Evolutionary conservation across 371 early-diverging fungal genomes (phyloP), one percentile per base, ranked within the genome.

Genomic region (Sporodiniella umbellata): DNA sequence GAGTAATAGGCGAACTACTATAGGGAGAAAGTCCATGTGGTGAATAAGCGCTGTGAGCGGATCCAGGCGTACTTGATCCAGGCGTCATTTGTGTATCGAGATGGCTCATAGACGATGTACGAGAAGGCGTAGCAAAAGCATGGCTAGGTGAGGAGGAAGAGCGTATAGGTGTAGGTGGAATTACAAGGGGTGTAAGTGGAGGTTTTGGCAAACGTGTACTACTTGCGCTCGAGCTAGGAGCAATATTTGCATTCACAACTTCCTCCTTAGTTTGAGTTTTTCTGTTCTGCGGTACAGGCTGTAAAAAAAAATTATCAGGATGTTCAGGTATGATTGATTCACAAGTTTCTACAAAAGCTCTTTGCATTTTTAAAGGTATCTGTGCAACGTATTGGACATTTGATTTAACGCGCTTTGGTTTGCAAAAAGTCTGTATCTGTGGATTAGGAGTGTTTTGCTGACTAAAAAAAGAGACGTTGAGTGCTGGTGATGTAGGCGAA

Each of bases 101-200:
- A 42, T 24, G 46, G n/a, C n/a, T 17, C 2, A 50, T 50, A 10
- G 63, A 63, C 6, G 63, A 63, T 4, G 58, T 23, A 12, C 63
- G 63, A 23, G 51, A 50, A 3, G 58, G 54, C 3, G 56, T 44
- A 25, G 49, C 30, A 14, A 42, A 33, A 2, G 42, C 25, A 7
- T 33, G 48, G 31, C 43, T 51, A 14, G 62, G 57, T 1, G 52
- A 54, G 19, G 54, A 51, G 28, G 48, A 45, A 2, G 53, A 51
- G 7, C 52, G 54, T 10, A 50, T 21, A 19, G 63, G 63, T 3
- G 63, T 54, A 11, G 63, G 55, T 14, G 63, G 63, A 23, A 63
- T 63, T 5, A 63, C 63, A 14, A 63, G 52, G 11, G 63, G 63
- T n/a, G 63, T 51, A 18, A 58, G 40, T 17, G 63, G 63, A 21